Conservation (phyloP, 306 rosid genomes). For the Ammopiptanthus mongolicus region DNA sequence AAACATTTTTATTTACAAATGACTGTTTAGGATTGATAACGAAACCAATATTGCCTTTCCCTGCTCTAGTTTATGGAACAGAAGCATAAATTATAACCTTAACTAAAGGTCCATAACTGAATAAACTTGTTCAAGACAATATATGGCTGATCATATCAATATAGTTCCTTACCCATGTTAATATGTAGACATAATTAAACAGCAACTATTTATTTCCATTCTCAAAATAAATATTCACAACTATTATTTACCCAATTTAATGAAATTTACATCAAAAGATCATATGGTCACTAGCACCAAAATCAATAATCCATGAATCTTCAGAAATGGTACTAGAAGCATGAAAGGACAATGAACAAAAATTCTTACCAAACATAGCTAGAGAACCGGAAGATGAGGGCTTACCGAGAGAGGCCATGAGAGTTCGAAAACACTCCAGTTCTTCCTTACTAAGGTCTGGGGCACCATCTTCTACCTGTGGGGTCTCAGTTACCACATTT, state of each 20-base stretch:
- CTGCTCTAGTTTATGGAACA: not conserved
- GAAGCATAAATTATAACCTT: not conserved
- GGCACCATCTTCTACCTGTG: too few relatives aligned
- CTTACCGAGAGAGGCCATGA: too few relatives aligned
- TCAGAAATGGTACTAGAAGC: too few relatives aligned
- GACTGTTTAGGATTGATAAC: not conserved
- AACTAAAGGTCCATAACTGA: not conserved
- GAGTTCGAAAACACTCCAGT: too few relatives aligned
- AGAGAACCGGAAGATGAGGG: too few relatives aligned
- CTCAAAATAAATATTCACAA: not conserved
- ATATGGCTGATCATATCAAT: not conserved
- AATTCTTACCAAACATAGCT: too few relatives aligned
- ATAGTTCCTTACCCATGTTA: not conserved
- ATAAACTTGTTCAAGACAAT: not conserved
- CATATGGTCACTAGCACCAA: too few relatives aligned
- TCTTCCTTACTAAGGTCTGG: too few relatives aligned
- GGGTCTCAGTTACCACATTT: too few relatives aligned
- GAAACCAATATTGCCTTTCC: not conserved
- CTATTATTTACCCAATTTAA: not conserved
- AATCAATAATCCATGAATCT: too few relatives aligned
- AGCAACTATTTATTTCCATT: not conserved
- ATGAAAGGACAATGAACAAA: too few relatives aligned
- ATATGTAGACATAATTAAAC: not conserved
- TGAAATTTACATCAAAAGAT: not conserved
- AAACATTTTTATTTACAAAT: not conserved